Evolutionary conservation across 140 eudicot genomes (phyloP).

Genomic region (Cichorium intybus): DNA sequence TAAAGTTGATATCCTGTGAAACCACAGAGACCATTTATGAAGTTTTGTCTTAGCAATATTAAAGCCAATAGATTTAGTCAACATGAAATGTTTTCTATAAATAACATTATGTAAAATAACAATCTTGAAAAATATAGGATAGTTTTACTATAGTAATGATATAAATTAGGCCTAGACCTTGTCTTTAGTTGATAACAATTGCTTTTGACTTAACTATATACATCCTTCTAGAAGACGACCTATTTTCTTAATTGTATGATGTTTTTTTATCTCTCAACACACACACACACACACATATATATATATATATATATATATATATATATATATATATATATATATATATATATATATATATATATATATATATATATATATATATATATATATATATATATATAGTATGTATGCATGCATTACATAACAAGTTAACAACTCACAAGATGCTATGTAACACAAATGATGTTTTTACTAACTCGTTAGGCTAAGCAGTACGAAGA

Average conservation of each 20-base stretch:
- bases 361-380: slow-evolving; percentile 1
- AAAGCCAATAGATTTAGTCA: too few species aligned
- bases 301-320: slow-evolving; percentile 12
- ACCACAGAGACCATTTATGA: too few species aligned
- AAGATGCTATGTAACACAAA: slow-evolving; percentile 3
- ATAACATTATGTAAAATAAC: too few species aligned
- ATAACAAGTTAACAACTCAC: slow-evolving; percentile 1
- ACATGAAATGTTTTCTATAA: too few species aligned
- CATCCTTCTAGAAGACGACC: slow-evolving; percentile 25
- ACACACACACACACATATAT: too few species aligned
- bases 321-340: slow-evolving; percentile 1
- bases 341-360: slow-evolving; percentile 14
- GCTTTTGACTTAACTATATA: neutral
- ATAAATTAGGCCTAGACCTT: slow-evolving; percentile 8
- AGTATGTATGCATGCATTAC: slow-evolving; percentile 16
- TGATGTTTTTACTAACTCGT: neutral
- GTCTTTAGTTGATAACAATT: slow-evolving; percentile 11
- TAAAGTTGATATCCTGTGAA: too few species aligned
- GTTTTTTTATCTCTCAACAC: neutral
- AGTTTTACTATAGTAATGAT: too few species aligned
- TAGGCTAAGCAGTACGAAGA: too few species aligned
- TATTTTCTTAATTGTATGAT: slow-evolving; percentile 16
- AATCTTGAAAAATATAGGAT: too few species aligned
- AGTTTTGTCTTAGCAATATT: too few species aligned
- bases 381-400: slow-evolving; percentile 16